A percentile compares a stretch with the other conserved stretches of the same genome.
phyloP scores from a whole-genome alignment of 352 stramenopile species.

The Globisporangium spinosum region DNA sequence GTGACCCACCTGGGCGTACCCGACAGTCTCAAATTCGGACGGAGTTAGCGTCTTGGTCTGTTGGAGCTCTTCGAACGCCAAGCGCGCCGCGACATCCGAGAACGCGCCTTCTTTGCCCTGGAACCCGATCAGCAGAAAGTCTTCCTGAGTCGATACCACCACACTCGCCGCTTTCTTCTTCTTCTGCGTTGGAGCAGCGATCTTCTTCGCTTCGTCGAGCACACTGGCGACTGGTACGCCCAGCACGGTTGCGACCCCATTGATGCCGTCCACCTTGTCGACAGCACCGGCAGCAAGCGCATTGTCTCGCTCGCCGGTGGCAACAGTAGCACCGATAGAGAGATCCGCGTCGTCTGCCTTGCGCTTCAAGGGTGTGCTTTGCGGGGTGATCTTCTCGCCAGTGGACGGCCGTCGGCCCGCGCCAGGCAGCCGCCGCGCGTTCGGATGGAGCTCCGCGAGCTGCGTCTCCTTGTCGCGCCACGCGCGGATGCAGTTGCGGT shows the following conservation, averaged over 20 bases:
- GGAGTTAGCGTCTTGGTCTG: slow-evolving; percentile 36
- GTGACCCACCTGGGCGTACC: slow-evolving; percentile 48
- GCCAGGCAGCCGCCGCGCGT: slow-evolving; percentile 54
- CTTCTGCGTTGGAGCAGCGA: not conserved
- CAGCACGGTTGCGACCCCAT: not conserved
- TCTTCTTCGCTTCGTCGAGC: not conserved
- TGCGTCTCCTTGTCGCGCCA: slow-evolving; percentile 64
- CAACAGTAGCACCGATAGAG: not conserved
- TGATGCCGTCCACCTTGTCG: not conserved
- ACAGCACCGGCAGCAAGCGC: not conserved
- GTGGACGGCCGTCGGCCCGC: slow-evolving; percentile 37
- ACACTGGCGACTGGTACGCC: not conserved
- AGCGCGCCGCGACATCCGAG: slow-evolving; percentile 56
- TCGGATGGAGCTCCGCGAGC: slow-evolving; percentile 47
- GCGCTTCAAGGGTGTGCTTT: slow-evolving; percentile 16
- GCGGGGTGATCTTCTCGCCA: not conserved
- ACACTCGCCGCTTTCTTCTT: slow-evolving; percentile 12
- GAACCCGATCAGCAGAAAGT: slow-evolving; percentile 62
- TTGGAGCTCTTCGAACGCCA: slow-evolving; percentile 57
- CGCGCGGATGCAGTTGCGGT: slow-evolving; percentile 69
- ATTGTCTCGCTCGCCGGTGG: slow-evolving; percentile 4
- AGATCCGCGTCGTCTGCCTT: slow-evolving; percentile 15
- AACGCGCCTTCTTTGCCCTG: slow-evolving; percentile 72
- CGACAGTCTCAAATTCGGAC: slow-evolving; percentile 55
- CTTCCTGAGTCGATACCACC: slow-evolving; percentile 22